These are phyloP conservation scores for Stentor coeruleus DNA, from an alignment of 73 alveolate genomes.

Conservation along the genomic window DNA sequence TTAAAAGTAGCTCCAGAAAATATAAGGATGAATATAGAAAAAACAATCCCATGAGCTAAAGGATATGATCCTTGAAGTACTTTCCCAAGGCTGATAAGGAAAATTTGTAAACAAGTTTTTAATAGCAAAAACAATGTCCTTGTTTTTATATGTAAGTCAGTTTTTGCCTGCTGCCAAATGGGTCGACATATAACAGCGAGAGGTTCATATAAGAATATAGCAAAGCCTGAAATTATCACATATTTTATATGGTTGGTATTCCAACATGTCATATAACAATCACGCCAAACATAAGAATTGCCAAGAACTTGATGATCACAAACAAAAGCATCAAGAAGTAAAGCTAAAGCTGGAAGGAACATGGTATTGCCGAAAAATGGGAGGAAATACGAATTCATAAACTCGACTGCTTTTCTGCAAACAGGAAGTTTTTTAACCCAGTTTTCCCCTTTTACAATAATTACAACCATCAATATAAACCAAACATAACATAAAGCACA, in stretches of 20 bases:
- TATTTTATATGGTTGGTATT: neutral
- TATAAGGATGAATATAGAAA: neutral
- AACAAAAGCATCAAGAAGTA: constrained; percentile 27
- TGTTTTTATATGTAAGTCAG: constrained; percentile 14
- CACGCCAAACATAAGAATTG: constrained; percentile 15
- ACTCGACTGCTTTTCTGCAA: neutral
- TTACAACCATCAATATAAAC: neutral
- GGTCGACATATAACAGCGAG: constrained; percentile 23
- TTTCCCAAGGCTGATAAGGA: constrained; percentile 23
- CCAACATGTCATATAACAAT: constrained; percentile 23
- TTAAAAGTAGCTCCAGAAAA: constrained; percentile 1
- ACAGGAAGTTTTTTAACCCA: neutral
- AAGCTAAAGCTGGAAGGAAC: constrained; percentile 18
- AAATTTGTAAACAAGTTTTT: neutral
- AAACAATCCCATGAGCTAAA: constrained; percentile 17
- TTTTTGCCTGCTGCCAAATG: constrained; percentile 22
- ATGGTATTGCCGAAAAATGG: constrained; percentile 28
- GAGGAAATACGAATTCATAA: neutral
- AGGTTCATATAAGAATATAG: neutral
- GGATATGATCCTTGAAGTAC: neutral
- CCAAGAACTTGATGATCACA: constrained; percentile 20
- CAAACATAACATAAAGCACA: constrained; percentile 19
- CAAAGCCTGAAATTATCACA: neutral
- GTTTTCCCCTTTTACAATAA: neutral
- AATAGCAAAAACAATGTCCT: constrained; percentile 21